Evolutionary conservation across 202 grass and related monocot species (phyloP).

Genomic region (Zizania palustris): DNA sequence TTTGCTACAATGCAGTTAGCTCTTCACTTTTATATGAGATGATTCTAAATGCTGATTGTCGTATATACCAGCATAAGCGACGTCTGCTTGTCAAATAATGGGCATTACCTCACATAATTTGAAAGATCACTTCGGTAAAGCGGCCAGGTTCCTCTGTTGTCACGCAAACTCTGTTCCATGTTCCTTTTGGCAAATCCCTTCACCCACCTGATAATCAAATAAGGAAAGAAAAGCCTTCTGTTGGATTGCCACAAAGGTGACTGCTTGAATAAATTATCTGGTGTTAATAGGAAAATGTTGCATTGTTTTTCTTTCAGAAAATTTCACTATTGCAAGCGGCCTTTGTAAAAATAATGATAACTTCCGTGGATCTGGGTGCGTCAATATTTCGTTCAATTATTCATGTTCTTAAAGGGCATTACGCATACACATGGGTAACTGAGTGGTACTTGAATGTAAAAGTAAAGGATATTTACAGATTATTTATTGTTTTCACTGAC

Average conservation of each 20-base stretch:
- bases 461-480: background rate
- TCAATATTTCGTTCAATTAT: background rate
- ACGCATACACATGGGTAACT: background rate
- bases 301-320: background rate
- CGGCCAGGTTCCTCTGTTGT: too few relatives aligned
- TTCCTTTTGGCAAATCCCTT: too few relatives aligned
- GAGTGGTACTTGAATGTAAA: background rate
- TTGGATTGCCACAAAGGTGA: too few relatives aligned
- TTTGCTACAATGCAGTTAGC: background rate
- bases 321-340: background rate
- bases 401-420: background rate
- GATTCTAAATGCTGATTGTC: background rate
- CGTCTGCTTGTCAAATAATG: background rate
- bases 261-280: too few relatives aligned
- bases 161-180: too few relatives aligned
- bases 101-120: background rate
- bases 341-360: background rate
- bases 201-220: background rate
- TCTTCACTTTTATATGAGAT: background rate
- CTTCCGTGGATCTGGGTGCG: background rate
- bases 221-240: background rate
- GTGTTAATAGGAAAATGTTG: background rate
- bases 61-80: background rate
- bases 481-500: slow-evolving; percentile 12
- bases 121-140: background rate